Evolutionary conservation across 371 early-diverging fungal species (phyloP).

Genomic region (Circinella minor): DNA sequence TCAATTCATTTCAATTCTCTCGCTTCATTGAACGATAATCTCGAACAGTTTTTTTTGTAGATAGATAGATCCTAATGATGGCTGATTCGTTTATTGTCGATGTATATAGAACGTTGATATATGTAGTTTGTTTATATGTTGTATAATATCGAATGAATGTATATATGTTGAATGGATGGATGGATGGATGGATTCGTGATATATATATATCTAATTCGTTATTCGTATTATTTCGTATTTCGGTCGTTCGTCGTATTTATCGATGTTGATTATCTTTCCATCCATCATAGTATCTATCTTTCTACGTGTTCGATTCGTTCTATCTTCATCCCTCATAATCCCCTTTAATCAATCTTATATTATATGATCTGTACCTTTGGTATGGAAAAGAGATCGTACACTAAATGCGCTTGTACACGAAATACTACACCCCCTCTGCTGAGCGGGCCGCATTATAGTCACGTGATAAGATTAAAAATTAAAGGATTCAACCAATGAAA

Average conservation of each 20-base stretch:
- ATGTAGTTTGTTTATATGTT: background rate
- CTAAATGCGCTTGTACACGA: too few relatives aligned
- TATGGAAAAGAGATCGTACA: background rate
- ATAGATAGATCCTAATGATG: background rate
- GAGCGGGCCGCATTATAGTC: too few relatives aligned
- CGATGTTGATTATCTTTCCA: background rate
- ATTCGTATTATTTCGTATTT: too few relatives aligned
- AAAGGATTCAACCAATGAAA: too few relatives aligned
- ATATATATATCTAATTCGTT: background rate
- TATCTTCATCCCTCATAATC: background rate
- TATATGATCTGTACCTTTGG: slow-evolving; percentile 1
- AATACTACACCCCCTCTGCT: too few relatives aligned
- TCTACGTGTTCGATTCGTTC: background rate
- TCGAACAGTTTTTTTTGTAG: background rate
- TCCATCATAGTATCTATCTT: slow-evolving; percentile 8
- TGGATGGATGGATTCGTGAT: background rate
- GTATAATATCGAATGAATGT: background rate
- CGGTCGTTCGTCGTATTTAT: slow-evolving; percentile 5
- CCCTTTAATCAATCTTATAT: background rate
- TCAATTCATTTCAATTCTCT: background rate
- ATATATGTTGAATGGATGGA: background rate
- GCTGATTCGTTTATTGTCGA: too few relatives aligned
- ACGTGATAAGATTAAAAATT: too few relatives aligned
- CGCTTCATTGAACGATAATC: background rate
- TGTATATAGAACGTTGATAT: too few relatives aligned